phyloP scores from a whole-genome alignment of 805 yeast genomes.

The Cyberlindnera xylosilytica region DNA sequence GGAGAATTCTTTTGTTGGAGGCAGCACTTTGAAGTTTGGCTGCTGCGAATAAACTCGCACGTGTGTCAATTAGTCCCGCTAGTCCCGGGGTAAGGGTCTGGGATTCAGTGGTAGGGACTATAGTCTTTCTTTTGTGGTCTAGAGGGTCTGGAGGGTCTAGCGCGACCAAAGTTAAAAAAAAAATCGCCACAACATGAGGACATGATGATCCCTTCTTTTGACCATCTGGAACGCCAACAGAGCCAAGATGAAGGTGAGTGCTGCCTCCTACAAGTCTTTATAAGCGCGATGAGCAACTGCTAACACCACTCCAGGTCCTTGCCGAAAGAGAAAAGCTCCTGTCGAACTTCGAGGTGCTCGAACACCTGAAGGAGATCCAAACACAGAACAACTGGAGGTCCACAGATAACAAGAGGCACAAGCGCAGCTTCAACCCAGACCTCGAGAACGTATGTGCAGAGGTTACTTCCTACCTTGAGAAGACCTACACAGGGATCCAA shows the following conservation, averaged over 20 bases:
- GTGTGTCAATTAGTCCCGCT: no score
- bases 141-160: no score
- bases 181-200: no score
- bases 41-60: background rate
- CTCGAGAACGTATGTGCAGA: slow-evolving; percentile 35
- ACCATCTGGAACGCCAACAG: no score
- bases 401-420: slow-evolving; percentile 21
- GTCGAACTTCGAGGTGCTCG: slow-evolving; percentile 54
- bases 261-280: no score
- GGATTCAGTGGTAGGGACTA: no score
- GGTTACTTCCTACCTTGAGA: slow-evolving; percentile 22
- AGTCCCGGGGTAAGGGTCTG: no score
- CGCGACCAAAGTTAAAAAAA: no score
- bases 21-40: slow-evolving; percentile 1
- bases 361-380: slow-evolving; percentile 45
- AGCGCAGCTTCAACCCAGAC: slow-evolving; percentile 31
- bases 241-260: slow-evolving; percentile 7
- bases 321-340: slow-evolving; percentile 49
- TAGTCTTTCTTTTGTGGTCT: background rate
- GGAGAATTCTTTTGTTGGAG: background rate
- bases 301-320: slow-evolving; percentile 26
- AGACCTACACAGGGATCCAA: slow-evolving; percentile 22
- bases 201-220: no score
- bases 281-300: slow-evolving; percentile 20
- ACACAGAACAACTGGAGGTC: slow-evolving; percentile 32